These are phyloP conservation scores for Aegilops bicornis DNA, from an alignment of 176 grass and related monocot species.

Conservation along the genomic window DNA sequence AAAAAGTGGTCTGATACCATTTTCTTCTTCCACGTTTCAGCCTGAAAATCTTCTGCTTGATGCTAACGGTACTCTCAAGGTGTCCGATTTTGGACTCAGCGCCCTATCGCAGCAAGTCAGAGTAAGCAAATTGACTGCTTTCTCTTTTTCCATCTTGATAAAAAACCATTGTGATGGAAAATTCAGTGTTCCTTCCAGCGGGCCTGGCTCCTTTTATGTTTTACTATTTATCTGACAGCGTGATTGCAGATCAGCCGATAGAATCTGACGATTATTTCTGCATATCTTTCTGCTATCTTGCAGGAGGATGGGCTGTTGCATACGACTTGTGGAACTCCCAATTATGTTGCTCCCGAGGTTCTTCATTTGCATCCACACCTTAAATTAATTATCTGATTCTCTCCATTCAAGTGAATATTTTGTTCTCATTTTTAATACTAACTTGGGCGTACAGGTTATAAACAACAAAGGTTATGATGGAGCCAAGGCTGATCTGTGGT, in stretches of 20 bases:
- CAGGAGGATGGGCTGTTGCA: constrained; percentile 95
- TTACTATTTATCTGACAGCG: background rate
- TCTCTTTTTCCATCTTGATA: background rate
- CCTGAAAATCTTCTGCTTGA: constrained; percentile 96
- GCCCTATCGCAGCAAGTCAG: constrained; percentile 90
- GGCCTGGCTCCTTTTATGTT: background rate
- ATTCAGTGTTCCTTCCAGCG: background rate
- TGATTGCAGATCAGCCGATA: background rate
- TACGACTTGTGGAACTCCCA: constrained; percentile 95
- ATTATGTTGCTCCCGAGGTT: constrained; percentile 98
- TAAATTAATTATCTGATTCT: constrained; percentile 20
- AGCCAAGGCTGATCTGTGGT: constrained; percentile 94
- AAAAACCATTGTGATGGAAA: background rate
- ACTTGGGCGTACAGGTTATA: constrained; percentile 58
- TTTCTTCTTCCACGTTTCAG: constrained; percentile 31
- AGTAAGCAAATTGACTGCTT: constrained; percentile 46
- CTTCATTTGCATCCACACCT: background rate
- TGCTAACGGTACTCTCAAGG: constrained; percentile 72
- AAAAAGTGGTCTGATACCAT: constrained; percentile 13
- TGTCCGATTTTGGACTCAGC: constrained; percentile 94
- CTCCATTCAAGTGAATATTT: constrained; percentile 14
- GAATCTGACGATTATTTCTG: background rate
- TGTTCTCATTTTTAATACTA: constrained; percentile 40
- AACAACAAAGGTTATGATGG: constrained; percentile 98
- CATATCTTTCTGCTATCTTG: constrained; percentile 35